Percentiles rank a stretch among this genome's conserved stretches.
Conservation (phyloP, 805 yeast genomes). For the Candida odintsovae region DNA sequence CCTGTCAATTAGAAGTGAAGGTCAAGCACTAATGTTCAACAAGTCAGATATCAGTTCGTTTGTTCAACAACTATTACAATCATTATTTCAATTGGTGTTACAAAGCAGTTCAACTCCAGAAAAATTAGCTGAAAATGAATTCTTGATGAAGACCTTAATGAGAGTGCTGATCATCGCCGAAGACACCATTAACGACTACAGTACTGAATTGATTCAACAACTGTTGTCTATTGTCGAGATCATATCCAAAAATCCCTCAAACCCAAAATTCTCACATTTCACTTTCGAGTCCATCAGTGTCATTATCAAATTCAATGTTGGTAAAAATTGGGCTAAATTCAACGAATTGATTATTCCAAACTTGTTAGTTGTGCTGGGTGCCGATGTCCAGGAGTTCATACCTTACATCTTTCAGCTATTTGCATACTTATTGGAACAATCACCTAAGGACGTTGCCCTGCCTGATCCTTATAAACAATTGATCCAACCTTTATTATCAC, state of each 20-base stretch:
- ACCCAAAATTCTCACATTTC: conserved; percentile 89
- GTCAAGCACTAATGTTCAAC: conserved; percentile 56
- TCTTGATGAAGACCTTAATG: conserved; percentile 83
- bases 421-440: conserved; percentile 64
- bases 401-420: conserved; percentile 92
- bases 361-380: conserved; percentile 59
- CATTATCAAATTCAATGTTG: conserved; percentile 48
- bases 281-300: conserved; percentile 85
- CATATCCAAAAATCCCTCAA: conserved; percentile 86
- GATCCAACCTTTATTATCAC: conserved; percentile 78
- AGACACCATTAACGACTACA: conserved; percentile 46
- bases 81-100: conserved; percentile 62
- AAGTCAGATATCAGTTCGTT: conserved; percentile 68
- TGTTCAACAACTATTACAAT: conserved; percentile 54
- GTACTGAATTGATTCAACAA: conserved; percentile 50
- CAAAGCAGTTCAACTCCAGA: conserved; percentile 66
- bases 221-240: conserved; percentile 61
- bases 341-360: conserved; percentile 55
- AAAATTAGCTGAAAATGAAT: conserved; percentile 92
- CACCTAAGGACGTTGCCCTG: conserved; percentile 42
- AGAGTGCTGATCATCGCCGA: conserved; percentile 71
- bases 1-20: conserved; percentile 61
- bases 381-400: conserved; percentile 88
- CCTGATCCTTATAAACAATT: conserved; percentile 64
- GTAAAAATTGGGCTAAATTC: conserved; percentile 26